A percentile compares a stretch with the other conserved stretches of the same genome.
These are phyloP conservation scores for Cladobotryum protrusum DNA, from an alignment of 2,329 filamentous ascomycete genomes.

Conservation along the genomic window DNA sequence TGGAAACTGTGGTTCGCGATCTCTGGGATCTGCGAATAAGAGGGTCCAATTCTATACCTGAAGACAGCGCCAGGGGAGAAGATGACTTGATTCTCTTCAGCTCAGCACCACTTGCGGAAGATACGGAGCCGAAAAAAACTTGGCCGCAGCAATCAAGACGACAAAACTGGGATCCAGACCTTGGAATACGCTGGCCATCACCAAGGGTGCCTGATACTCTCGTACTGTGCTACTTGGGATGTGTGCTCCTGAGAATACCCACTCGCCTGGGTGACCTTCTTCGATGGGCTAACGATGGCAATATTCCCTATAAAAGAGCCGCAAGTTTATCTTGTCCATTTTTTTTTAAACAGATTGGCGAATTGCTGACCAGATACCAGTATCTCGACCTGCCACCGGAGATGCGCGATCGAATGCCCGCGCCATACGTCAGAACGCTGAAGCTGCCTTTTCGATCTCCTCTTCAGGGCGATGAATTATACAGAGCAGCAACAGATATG, in stretches of 20 bases:
- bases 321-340: constrained; percentile 34
- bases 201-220: constrained; percentile 71
- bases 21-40: constrained; percentile 72
- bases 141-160: constrained; percentile 26
- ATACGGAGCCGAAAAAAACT: constrained; percentile 18
- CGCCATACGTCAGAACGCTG: constrained; percentile 52
- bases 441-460: constrained; percentile 40
- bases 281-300: constrained; percentile 59
- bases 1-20: constrained; percentile 75
- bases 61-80: constrained; percentile 19
- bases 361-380: constrained; percentile 25
- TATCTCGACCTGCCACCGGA: constrained; percentile 53
- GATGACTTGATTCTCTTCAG: constrained; percentile 32
- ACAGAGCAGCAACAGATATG: constrained; percentile 56
- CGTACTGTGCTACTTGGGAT: constrained; percentile 72
- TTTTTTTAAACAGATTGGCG: neutral
- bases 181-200: constrained; percentile 44
- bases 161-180: constrained; percentile 39
- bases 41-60: constrained; percentile 31
- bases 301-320: constrained; percentile 66
- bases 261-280: constrained; percentile 68
- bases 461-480: constrained; percentile 53
- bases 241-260: constrained; percentile 68
- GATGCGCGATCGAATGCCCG: constrained; percentile 60
- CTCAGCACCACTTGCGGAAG: constrained; percentile 27